phyloP scores from a whole-genome alignment of 2,329 filamentous ascomycete species.

The Calonectria honghensis region DNA sequence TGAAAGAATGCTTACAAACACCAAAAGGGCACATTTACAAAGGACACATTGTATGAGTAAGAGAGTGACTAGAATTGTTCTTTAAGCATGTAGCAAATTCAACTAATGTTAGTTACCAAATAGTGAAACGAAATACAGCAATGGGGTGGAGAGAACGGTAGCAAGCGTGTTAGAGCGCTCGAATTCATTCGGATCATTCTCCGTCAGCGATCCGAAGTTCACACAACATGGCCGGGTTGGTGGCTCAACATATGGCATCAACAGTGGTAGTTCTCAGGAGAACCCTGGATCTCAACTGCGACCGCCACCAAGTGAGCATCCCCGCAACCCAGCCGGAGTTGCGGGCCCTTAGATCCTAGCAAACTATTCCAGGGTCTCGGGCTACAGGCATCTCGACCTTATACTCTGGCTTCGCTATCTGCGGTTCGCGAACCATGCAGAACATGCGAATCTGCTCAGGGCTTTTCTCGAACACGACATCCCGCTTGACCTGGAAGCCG shows the following conservation, averaged over 20 bases:
- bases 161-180: background rate
- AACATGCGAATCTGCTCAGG: constrained; percentile 78
- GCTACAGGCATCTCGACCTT: constrained; percentile 7
- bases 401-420: constrained; percentile 56
- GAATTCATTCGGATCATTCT: background rate
- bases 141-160: background rate
- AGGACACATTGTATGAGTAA: background rate
- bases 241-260: background rate
- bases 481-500: constrained; percentile 80
- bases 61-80: background rate
- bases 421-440: constrained; percentile 88
- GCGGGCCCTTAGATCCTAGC: constrained; percentile 9
- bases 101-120: background rate
- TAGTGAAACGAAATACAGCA: background rate
- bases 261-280: background rate
- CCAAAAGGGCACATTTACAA: background rate
- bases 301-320: constrained; percentile 7
- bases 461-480: constrained; percentile 77
- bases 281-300: background rate
- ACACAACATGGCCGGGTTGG: background rate
- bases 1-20: too few relatives aligned
- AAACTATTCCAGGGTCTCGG: constrained; percentile 22
- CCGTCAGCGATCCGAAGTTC: background rate
- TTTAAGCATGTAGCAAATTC: background rate
- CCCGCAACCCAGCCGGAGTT: constrained; percentile 9